Base-by-base conservation (phyloP, 805 yeast genomes). In the Saccharomycopsis fodiens region DNA sequence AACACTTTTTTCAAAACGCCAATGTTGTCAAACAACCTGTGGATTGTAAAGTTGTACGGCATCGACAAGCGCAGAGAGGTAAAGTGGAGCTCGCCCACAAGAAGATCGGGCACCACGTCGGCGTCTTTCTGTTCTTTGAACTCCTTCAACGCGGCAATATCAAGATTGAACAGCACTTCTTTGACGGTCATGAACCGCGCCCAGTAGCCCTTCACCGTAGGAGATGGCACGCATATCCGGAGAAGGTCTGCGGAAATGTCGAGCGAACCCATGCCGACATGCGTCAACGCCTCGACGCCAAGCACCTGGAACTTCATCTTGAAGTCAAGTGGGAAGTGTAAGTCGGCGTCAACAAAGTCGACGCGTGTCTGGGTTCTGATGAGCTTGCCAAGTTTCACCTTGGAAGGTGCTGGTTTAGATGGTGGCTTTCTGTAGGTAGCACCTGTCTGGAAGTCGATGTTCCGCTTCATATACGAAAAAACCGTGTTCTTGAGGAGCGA, bases 1-100 rank as follows among this genome's bases (percentile, higher is more conserved):
- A 80, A 59, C 0, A 86, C 72, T 59, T 89, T 89, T 42, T 70
- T 69, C 35, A 80, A 63, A 0, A 87, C 78, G 16, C 85, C 72
- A 13, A 84, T 64, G 55, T 84, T 84, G 55, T 89, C 96, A 55
- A 89, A 77, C n/a, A 89, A 72, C 20, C 79, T 74, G 63, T 85
- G 85, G 45, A 85, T 77, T 42, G 84, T 69, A 57, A 85, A 85
- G 44, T 78, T 77, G 59, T 82, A 76, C 0, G 97, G 96, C 42
- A 87, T 68, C 20, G 68, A 67, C 37, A 82, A 58, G 44, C 79
- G 72, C 54, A 76, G 66, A 47, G 67, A 42, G 56, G 67, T 57
- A 63, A 67, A 55, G 56, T 59, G 54, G 55, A 67, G 39, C 62
- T 62, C 35, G 41, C 61, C 54, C 3, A 59, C 50, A 6, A 32